Evolutionary conservation across 140 eudicot species (phyloP), one percentile per base, ranked within the genome.

Genomic region (Bidens hawaiensis): DNA sequence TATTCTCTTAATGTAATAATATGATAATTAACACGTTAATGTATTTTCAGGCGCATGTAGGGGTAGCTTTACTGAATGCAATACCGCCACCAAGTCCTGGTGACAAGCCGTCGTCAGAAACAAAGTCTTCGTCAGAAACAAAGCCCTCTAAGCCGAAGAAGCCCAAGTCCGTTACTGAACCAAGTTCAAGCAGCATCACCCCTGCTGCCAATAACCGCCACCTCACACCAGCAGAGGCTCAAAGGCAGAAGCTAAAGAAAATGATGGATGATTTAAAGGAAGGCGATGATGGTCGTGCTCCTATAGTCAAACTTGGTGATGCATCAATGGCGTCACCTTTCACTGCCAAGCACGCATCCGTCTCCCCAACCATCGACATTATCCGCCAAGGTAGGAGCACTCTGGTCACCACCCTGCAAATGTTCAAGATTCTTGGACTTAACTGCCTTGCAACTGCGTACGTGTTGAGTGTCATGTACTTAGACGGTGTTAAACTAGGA

Each of bases 271-370:
- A 89, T 71, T 62, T 89, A 16, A 83, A 89, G 40, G 97, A 89
- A 47, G 97, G 86, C 3, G 89, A 84, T 11, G 89, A 83, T 60
- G 97, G 89, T 25, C 89, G 86, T 4, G 89, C 97, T 34, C 97
- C 97, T 1, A 53, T 89, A 22, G 97, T 89, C 36, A 89, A 86
- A 72, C 89, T 89, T 1, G 97, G 97, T n/a, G 97, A 89, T 70
- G 95, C 97, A 30, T 89, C 97, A 4, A 89, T 89, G 95, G 97
- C 97, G 19, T 89, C 97, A 45, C 97, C 97, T 25, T 89, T 89
- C 71, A 81, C 97, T 1, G 97, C 97, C 36, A 89, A 89, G 63
- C 97, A 89, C 51, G 95, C 97, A 13, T 89, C 95, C 4, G 97
- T 89, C 25, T 82, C 78, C 52, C 97, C 97, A 0, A 86, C 95